Conservation (phyloP, 1,139 yeast genomes). For the Zhuliangozyma parablackwelliae region DNA sequence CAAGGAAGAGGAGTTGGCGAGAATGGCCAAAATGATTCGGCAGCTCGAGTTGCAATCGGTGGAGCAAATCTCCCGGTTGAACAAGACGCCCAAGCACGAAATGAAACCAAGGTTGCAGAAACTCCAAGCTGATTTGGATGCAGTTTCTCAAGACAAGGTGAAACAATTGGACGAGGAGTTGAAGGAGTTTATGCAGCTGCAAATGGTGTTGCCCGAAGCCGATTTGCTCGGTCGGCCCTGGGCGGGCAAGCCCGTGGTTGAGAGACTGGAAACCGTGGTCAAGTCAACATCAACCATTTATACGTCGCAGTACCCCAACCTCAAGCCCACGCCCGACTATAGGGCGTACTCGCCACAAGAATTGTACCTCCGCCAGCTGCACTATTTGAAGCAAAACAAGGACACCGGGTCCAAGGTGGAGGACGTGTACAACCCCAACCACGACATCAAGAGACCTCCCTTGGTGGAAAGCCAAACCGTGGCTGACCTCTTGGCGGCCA, state of each 20-base stretch:
- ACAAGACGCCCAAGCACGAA: constrained; percentile 30
- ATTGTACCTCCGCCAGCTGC: constrained; percentile 65
- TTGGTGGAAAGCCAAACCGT: constrained; percentile 55
- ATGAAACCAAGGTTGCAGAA: constrained; percentile 26
- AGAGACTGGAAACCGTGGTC: background rate
- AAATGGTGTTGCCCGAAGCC: constrained; percentile 30
- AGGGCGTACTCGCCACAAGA: constrained; percentile 67
- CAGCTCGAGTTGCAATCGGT: constrained; percentile 29
- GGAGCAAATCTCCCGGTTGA: constrained; percentile 28
- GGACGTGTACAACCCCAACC: constrained; percentile 66
- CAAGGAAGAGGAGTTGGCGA: constrained; percentile 38
- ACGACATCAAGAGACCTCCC: constrained; percentile 59
- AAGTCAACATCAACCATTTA: constrained; percentile 28
- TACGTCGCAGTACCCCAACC: constrained; percentile 32
- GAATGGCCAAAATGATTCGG: constrained; percentile 32
- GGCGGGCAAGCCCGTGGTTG: constrained; percentile 13
- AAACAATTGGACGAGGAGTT: constrained; percentile 41
- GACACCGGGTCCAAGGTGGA: constrained; percentile 62
- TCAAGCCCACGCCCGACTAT: constrained; percentile 42
- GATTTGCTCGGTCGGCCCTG: constrained; percentile 36
- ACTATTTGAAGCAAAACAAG: constrained; percentile 44
- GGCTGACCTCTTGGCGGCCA: constrained; percentile 77
- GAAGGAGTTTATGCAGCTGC: constrained; percentile 33
- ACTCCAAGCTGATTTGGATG: constrained; percentile 28
- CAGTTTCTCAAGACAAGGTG: constrained; percentile 29